Evolutionary conservation across 2,329 filamentous ascomycete genomes (phyloP).

Genomic region (Colletotrichum spaethianum): DNA sequence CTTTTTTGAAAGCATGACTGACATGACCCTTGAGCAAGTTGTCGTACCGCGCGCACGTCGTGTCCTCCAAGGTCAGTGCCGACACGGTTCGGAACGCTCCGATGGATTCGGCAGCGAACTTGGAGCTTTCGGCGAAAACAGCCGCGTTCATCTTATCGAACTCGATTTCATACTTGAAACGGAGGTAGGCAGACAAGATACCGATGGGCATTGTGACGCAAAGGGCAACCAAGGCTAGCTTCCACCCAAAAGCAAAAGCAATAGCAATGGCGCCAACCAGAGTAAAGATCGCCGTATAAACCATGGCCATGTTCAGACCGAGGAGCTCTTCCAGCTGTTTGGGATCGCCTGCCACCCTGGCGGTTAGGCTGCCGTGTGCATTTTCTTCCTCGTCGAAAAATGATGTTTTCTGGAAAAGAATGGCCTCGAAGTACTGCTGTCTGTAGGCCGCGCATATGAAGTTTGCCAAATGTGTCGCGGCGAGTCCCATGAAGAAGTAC

Average conservation of each 20-base stretch:
- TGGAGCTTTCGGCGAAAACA: slow-evolving; percentile 79
- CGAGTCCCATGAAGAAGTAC: slow-evolving; percentile 65
- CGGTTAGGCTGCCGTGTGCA: slow-evolving; percentile 72
- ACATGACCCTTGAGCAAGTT: slow-evolving; percentile 72
- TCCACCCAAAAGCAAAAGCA: slow-evolving; percentile 82
- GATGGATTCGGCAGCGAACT: slow-evolving; percentile 82
- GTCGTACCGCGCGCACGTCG: slow-evolving; percentile 74
- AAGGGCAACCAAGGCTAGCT: slow-evolving; percentile 77
- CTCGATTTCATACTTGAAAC: slow-evolving; percentile 72
- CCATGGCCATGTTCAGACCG: slow-evolving; percentile 74
- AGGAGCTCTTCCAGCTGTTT: slow-evolving; percentile 74
- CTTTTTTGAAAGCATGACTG: slow-evolving; percentile 70
- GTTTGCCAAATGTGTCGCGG: slow-evolving; percentile 62
- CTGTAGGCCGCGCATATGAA: slow-evolving; percentile 68
- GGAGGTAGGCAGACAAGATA: slow-evolving; percentile 63
- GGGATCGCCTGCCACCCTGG: slow-evolving; percentile 69
- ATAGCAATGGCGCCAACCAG: slow-evolving; percentile 76
- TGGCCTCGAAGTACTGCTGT: slow-evolving; percentile 72
- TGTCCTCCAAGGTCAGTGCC: slow-evolving; percentile 77
- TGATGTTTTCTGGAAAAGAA: slow-evolving; percentile 71
- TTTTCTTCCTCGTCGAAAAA: slow-evolving; percentile 75
- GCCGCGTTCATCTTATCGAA: slow-evolving; percentile 78
- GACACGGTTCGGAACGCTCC: slow-evolving; percentile 81
- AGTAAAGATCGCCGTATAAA: slow-evolving; percentile 74
- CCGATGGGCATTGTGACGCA: slow-evolving; percentile 71